phyloP scores from a whole-genome alignment of 1,139 yeast genomes.

The Pneumocystis murina region DNA sequence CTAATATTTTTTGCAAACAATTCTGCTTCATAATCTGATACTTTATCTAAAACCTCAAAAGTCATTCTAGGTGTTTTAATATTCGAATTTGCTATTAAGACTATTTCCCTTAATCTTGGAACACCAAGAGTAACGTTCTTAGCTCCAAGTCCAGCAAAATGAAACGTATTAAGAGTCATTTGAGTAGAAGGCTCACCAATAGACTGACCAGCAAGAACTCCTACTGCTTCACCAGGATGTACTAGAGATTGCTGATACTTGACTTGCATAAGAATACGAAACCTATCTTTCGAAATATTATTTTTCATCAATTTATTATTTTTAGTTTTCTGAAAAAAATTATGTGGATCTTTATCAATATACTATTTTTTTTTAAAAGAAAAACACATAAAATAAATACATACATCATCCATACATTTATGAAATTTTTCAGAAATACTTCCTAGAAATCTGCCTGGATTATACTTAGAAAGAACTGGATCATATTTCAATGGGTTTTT shows the following conservation, averaged over 20 bases:
- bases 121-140: slow-evolving; percentile 98
- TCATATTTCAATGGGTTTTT: slow-evolving; percentile 71
- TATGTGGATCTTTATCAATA: not conserved
- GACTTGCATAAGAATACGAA: slow-evolving; percentile 93
- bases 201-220: slow-evolving; percentile 95
- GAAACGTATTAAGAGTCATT: slow-evolving; percentile 98
- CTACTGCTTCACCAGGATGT: slow-evolving; percentile 96
- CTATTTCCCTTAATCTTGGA: slow-evolving; percentile 99
- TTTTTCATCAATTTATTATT: slow-evolving; percentile 33
- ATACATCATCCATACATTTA: slow-evolving; percentile 45
- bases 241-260: slow-evolving; percentile 93
- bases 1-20: slow-evolving; percentile 86
- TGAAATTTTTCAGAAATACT: slow-evolving; percentile 86
- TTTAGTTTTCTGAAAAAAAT: slow-evolving; percentile 25
- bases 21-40: slow-evolving; percentile 75
- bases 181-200: slow-evolving; percentile 99
- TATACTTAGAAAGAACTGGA: slow-evolving; percentile 72
- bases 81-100: slow-evolving; percentile 93
- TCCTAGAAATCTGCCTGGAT: slow-evolving; percentile 82
- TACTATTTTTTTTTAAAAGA: not conserved
- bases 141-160: slow-evolving; percentile 99
- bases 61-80: slow-evolving; percentile 98
- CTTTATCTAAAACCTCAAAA: slow-evolving; percentile 64
- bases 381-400: slow-evolving; percentile 1
- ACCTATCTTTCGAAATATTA: slow-evolving; percentile 64